These are phyloP conservation scores for Saururus chinensis DNA, from an alignment of 164 flowering plant species.

Conservation along the genomic window DNA sequence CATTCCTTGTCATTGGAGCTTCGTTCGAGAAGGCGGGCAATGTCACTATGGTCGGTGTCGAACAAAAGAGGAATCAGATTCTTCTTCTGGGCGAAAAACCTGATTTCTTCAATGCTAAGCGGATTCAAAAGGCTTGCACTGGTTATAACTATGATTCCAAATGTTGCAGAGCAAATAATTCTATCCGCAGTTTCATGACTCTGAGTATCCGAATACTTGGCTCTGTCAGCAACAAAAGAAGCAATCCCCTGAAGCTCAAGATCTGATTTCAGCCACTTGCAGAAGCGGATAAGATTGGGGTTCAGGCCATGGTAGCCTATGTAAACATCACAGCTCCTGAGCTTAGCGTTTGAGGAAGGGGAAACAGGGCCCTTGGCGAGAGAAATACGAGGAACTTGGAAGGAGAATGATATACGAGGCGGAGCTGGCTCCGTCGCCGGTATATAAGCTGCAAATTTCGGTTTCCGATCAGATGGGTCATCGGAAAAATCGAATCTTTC, in stretches of 20 bases:
- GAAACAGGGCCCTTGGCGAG: conserved; percentile 60
- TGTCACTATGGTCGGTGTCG: conserved; percentile 34
- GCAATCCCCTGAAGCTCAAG: conserved; percentile 87
- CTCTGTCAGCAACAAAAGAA: conserved; percentile 76
- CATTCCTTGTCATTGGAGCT: conserved; percentile 53
- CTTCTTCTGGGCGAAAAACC: conserved; percentile 84
- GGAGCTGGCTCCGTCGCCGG: conserved; percentile 38
- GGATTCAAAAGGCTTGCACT: conserved; percentile 39
- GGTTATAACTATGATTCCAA: conserved; percentile 62
- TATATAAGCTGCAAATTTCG: conserved; percentile 35
- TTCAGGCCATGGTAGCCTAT: conserved; percentile 78
- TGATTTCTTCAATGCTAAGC: conserved; percentile 59
- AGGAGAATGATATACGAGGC: conserved; percentile 70
- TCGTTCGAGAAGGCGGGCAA: conserved; percentile 27
- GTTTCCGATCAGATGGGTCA: conserved; percentile 35
- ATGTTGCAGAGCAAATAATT: conserved; percentile 67
- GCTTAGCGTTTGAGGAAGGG: conserved; percentile 56
- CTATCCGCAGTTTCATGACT: conserved; percentile 89
- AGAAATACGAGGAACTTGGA: conserved; percentile 71
- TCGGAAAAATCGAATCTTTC: conserved; percentile 58
- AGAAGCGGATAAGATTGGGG: conserved; percentile 52
- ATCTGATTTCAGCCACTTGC: conserved; percentile 89
- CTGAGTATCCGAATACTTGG: conserved; percentile 66
- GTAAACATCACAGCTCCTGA: conserved; percentile 87
- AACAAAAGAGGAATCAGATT: conserved; percentile 67